Conservation (phyloP, 805 yeast genomes). For the Pichia rugopelliculosa region DNA sequence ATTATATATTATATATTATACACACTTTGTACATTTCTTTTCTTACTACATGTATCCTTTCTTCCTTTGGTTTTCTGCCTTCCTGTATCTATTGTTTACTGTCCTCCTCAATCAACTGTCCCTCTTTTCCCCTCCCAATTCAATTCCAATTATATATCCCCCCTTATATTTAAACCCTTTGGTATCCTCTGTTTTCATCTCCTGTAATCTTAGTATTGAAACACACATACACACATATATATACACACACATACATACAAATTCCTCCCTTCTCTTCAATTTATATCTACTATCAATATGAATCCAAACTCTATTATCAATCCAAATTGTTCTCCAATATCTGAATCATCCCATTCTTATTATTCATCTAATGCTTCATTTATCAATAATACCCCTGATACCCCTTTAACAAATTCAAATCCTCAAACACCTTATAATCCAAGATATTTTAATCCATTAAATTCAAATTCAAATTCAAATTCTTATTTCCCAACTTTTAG, state of each 20-base stretch:
- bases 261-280: neutral
- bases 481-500: too few relatives aligned
- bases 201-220: neutral
- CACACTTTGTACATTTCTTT: too few relatives aligned
- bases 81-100: too few relatives aligned
- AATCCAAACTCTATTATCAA: neutral
- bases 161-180: neutral
- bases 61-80: too few relatives aligned
- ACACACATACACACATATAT: too few relatives aligned
- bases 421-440: neutral
- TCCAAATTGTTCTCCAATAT: neutral
- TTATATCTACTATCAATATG: neutral
- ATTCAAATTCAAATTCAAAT: neutral
- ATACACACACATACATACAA: too few relatives aligned
- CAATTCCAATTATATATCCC: too few relatives aligned
- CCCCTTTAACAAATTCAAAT: neutral
- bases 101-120: too few relatives aligned
- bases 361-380: neutral
- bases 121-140: neutral
- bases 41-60: too few relatives aligned
- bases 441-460: neutral
- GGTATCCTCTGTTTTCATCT: neutral
- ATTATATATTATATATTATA: too few relatives aligned
- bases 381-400: constrained; percentile 6
- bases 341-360: neutral